Percentiles rank a stretch among this genome's conserved stretches.
Conservation (phyloP, 1,284 basidiomycete genomes). For the Uromyces viciae-fabae region DNA sequence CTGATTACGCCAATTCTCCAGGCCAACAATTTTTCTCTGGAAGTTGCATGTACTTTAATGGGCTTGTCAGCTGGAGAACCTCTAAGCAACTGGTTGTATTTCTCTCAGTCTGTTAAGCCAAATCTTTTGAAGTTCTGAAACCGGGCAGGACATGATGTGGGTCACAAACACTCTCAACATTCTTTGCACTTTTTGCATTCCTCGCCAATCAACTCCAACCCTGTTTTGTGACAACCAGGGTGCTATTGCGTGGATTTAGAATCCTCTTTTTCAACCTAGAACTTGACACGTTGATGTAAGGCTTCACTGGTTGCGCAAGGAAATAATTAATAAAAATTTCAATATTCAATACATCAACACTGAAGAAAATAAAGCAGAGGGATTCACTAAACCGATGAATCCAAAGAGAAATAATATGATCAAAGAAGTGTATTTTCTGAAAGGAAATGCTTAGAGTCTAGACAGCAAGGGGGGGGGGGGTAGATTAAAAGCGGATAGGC, state of each 20-base stretch:
- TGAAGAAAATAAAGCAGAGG: neutral
- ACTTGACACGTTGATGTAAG: neutral
- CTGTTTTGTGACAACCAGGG: slow-evolving; percentile 19
- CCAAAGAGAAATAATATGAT: no score
- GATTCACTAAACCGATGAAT: neutral
- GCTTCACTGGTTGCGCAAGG: neutral
- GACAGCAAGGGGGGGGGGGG: no score
- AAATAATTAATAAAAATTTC: neutral
- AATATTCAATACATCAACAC: neutral
- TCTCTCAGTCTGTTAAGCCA: slow-evolving; percentile 24
- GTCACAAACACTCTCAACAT: neutral
- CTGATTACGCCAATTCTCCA: neutral
- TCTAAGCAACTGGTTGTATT: slow-evolving; percentile 22
- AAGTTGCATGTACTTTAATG: neutral
- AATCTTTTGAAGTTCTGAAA: neutral
- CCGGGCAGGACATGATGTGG: neutral
- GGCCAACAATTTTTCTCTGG: neutral
- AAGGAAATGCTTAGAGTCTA: no score
- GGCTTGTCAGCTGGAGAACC: slow-evolving; percentile 17
- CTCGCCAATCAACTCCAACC: neutral
- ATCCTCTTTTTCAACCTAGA: slow-evolving; percentile 4
- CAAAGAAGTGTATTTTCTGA: no score
- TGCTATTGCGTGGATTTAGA: neutral
- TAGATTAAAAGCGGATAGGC: no score
- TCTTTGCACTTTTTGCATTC: neutral